Evolutionary conservation across 1,284 basidiomycete species (phyloP).

Genomic region (Trichosporon coremiiforme): DNA sequence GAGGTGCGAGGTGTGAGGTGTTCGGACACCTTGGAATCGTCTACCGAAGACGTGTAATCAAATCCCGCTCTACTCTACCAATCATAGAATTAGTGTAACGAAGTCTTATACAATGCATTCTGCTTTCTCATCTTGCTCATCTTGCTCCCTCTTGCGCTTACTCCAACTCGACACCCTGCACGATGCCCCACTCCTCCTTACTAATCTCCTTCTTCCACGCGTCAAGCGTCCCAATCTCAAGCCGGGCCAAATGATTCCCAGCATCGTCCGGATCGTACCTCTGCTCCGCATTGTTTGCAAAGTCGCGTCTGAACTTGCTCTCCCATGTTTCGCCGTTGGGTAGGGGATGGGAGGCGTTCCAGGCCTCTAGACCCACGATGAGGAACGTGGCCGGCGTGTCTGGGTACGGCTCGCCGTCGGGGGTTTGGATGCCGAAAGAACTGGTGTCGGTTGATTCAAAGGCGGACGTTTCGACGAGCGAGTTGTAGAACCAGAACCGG

Average conservation of each 20-base stretch:
- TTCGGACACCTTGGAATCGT: no score
- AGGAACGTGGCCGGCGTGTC: neutral
- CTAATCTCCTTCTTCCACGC: neutral
- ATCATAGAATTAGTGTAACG: no score
- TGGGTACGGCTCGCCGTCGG: neutral
- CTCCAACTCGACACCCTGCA: neutral
- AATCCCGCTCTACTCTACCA: neutral
- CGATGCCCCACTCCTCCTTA: neutral
- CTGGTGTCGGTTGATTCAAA: neutral
- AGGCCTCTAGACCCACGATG: neutral
- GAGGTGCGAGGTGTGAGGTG: no score
- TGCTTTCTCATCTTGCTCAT: neutral
- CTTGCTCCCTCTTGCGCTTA: neutral
- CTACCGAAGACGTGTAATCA: neutral
- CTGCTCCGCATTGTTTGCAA: neutral
- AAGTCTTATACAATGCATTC: neutral
- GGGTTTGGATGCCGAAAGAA: neutral
- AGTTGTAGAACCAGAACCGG: neutral
- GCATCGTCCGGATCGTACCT: neutral
- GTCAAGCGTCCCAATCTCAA: neutral
- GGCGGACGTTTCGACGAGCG: neutral
- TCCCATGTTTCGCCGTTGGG: neutral
- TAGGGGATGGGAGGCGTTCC: neutral
- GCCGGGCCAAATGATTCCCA: neutral
- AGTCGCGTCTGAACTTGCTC: neutral